Base-by-base conservation (phyloP, 2,329 filamentous ascomycete species). In the Cladosporium colombiae region DNA sequence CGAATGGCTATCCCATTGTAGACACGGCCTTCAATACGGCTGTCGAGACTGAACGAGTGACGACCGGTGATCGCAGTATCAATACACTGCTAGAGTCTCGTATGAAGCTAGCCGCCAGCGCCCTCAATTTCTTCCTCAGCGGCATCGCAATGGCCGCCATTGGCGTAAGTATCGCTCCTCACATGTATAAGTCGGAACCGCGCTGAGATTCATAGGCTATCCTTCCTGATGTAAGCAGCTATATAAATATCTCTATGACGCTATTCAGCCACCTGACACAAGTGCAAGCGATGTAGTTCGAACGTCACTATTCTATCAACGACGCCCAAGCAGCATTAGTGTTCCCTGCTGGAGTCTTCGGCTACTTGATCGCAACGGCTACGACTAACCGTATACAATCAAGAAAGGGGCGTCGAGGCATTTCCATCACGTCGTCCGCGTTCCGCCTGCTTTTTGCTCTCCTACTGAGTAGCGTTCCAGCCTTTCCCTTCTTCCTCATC, bases 41-140 rank as follows among this genome's bases (percentile, higher is more conserved):
- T n/a, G n/a, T n/a, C n/a, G n/a, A n/a, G n/a, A n/a, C n/a, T n/a
- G n/a, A n/a, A n/a, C n/a, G n/a, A n/a, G n/a, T n/a, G n/a, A n/a
- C n/a, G n/a, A n/a, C n/a, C n/a, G n/a, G n/a, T n/a, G n/a, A n/a
- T n/a, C n/a, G n/a, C n/a, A n/a, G n/a, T n/a, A n/a, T n/a, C 8
- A 23, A 21, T 46, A 21, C 8, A 5, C 8, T 46, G n/a, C n/a
- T 21, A 21, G 8, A 46, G 8, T 46, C 3, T 21, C 40, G 27
- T n/a, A 21, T 14, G 8, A 62, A 53, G n/a, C 13, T 62, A 10
- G 14, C 11, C 21, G 59, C 59, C 44, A 62, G 37, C 2, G 21
- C 59, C 18, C 10, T 62, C 46, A 62, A 62, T 31, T 62, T 62
- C 59, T 62, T 62, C n/a, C 25, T 53, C 5, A 62, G 59, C 8